These are phyloP conservation scores for California macrophylla DNA, from an alignment of 441 rosid species.

Conservation along the genomic window DNA sequence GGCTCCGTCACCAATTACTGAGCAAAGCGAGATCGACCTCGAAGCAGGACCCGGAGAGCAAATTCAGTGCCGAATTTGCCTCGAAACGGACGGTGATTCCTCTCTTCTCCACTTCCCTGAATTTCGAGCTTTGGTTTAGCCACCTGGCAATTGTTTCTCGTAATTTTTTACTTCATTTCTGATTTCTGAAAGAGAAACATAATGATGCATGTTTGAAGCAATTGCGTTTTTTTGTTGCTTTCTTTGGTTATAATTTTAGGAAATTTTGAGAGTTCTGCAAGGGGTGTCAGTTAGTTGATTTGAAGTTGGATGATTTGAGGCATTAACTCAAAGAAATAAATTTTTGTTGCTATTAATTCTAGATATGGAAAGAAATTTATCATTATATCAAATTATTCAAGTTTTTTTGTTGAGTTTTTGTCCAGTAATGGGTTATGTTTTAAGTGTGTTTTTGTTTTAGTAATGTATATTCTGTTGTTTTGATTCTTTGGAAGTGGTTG, in stretches of 20 bases:
- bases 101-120: background rate
- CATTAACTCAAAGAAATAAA: background rate
- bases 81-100: slow-evolving; percentile 77
- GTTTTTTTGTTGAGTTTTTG: background rate
- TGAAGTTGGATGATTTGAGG: background rate
- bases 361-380: background rate
- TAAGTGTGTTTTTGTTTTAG: background rate
- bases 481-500: background rate
- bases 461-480: slow-evolving; percentile 2
- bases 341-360: background rate
- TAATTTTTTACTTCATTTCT: background rate
- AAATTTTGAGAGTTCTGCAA: background rate
- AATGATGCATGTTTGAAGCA: background rate
- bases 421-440: background rate
- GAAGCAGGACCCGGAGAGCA: slow-evolving; percentile 94
- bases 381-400: background rate
- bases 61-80: slow-evolving; percentile 97
- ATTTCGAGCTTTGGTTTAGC: background rate
- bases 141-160: background rate
- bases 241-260: background rate
- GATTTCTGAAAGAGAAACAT: background rate
- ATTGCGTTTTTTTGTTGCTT: background rate
- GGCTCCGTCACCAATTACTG: slow-evolving; percentile 59
- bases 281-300: background rate
- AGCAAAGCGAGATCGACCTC: slow-evolving; percentile 81